A percentile compares a stretch with the other conserved stretches of the same genome.
Conservation (phyloP, 2,329 filamentous ascomycete genomes). For the Aureobasidium zeae region DNA sequence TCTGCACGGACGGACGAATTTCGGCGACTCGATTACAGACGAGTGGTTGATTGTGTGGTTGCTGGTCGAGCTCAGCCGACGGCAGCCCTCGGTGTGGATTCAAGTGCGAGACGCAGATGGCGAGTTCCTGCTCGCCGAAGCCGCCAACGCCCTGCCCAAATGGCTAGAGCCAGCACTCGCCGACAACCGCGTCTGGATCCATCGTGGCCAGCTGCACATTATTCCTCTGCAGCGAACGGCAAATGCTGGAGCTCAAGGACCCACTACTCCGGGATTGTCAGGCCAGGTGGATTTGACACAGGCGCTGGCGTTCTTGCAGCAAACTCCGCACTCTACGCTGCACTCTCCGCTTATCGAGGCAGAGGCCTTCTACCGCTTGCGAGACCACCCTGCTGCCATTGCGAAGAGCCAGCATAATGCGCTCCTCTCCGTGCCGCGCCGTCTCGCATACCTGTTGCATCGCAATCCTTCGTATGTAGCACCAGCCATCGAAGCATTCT, state of each 20-base stretch:
- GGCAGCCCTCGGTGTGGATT: conserved; percentile 67
- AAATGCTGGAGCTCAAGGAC: conserved; percentile 1
- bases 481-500: conserved; percentile 82
- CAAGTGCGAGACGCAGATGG: conserved; percentile 81
- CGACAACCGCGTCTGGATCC: conserved; percentile 80
- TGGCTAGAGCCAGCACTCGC: conserved; percentile 92
- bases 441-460: conserved; percentile 70
- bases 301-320: conserved; percentile 53
- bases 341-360: conserved; percentile 68
- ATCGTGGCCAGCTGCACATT: conserved; percentile 64
- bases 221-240: conserved; percentile 46
- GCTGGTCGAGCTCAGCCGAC: conserved; percentile 67
- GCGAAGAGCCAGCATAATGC: conserved; percentile 66
- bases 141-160: conserved; percentile 72
- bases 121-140: conserved; percentile 91
- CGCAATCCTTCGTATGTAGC: conserved; percentile 66
- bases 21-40: conserved; percentile 89
- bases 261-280: conserved; percentile 18
- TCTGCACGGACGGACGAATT: conserved; percentile 69
- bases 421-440: conserved; percentile 65
- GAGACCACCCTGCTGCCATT: conserved; percentile 73
- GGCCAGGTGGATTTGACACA: conserved; percentile 51
- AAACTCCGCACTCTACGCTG: conserved; percentile 50
- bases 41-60: conserved; percentile 96
- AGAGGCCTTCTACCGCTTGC: conserved; percentile 82